phyloP scores from a whole-genome alignment of 345 rosid species.

The Gossypium arboreum region DNA sequence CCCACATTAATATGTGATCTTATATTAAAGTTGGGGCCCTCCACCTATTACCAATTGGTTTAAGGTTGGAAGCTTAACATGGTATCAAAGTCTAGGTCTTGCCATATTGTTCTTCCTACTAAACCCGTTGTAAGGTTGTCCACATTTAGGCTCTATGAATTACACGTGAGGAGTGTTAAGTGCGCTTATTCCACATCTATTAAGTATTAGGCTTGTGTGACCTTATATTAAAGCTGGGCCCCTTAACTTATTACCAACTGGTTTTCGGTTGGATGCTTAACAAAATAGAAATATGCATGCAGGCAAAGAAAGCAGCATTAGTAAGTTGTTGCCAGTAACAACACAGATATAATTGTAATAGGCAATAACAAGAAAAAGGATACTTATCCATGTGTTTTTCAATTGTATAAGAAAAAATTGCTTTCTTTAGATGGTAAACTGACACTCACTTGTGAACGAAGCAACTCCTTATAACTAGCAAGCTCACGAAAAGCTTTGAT shows the following conservation, averaged over 20 bases:
- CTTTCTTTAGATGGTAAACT: constrained; percentile 11
- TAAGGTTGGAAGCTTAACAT: neutral
- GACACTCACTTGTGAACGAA: constrained; percentile 71
- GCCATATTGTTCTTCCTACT: neutral
- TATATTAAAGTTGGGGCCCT: neutral
- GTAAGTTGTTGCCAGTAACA: neutral
- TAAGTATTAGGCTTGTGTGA: neutral
- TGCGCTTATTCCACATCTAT: neutral
- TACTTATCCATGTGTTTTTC: neutral
- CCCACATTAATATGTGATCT: neutral
- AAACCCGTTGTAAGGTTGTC: neutral
- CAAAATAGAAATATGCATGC: no score
- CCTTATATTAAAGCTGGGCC: neutral
- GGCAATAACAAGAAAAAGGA: neutral
- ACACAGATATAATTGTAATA: neutral
- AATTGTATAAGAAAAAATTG: neutral
- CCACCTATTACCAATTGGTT: neutral
- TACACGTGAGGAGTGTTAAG: no score
- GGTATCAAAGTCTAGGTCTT: neutral
- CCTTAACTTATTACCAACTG: no score
- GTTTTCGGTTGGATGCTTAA: no score
- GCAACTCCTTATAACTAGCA: constrained; percentile 75
- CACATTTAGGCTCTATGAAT: neutral
- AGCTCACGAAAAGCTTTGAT: constrained; percentile 71
- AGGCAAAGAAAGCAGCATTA: neutral